These are phyloP conservation scores for Bipolaris bicolor DNA, from an alignment of 2,329 filamentous ascomycete genomes.

Conservation along the genomic window DNA sequence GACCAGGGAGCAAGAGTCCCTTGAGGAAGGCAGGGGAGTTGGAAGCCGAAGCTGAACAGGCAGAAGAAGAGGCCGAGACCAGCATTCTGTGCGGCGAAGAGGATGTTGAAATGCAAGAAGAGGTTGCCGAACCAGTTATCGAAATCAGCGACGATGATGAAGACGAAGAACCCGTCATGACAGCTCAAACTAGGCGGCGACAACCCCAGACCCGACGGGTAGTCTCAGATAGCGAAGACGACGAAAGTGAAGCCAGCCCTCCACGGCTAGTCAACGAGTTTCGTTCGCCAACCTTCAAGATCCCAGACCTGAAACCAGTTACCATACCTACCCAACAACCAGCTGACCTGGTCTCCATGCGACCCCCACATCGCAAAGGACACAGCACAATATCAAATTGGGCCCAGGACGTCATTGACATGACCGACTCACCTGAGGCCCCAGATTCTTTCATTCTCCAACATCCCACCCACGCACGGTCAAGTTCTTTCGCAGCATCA, in stretches of 20 bases:
- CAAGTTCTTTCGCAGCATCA: slow-evolving; percentile 32
- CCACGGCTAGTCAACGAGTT: neutral
- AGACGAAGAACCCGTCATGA: slow-evolving; percentile 40
- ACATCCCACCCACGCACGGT: slow-evolving; percentile 27
- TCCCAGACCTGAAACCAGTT: slow-evolving; percentile 11
- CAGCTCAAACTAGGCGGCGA: slow-evolving; percentile 23
- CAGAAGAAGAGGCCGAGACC: slow-evolving; percentile 32
- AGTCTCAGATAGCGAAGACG: slow-evolving; percentile 34
- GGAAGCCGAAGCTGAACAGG: slow-evolving; percentile 18
- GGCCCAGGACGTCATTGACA: slow-evolving; percentile 43
- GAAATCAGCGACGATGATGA: slow-evolving; percentile 32
- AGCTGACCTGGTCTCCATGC: slow-evolving; percentile 28
- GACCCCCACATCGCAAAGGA: slow-evolving; percentile 34
- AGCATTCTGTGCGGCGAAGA: slow-evolving; percentile 42
- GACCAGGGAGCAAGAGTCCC: slow-evolving; percentile 9
- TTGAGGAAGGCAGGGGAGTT: slow-evolving; percentile 13
- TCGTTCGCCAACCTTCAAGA: slow-evolving; percentile 11
- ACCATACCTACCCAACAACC: slow-evolving; percentile 1
- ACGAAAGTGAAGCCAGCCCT: slow-evolving; percentile 13
- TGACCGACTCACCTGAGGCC: slow-evolving; percentile 37
- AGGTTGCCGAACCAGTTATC: slow-evolving; percentile 5
- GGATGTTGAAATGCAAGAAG: slow-evolving; percentile 17
- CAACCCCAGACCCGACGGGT: slow-evolving; percentile 24
- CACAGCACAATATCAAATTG: slow-evolving; percentile 38
- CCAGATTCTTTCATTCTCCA: slow-evolving; percentile 27